A percentile compares a stretch with the other conserved stretches of the same genome.
Evolutionary conservation across 352 stramenopile species (phyloP).

Genomic region (Globisporangium sylvaticum): DNA sequence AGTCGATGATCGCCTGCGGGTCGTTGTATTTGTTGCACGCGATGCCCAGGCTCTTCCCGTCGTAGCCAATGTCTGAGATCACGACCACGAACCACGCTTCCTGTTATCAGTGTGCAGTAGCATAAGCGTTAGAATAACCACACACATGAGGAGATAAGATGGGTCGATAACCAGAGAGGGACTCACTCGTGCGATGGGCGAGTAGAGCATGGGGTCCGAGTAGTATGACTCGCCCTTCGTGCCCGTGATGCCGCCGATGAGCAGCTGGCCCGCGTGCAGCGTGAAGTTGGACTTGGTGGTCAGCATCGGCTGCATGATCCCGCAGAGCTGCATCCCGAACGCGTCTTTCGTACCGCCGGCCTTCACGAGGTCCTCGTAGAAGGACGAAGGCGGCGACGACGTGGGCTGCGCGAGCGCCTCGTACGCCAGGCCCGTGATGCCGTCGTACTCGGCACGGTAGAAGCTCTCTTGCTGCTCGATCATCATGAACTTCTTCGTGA

Average conservation of each 20-base stretch:
- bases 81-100: constrained; percentile 82
- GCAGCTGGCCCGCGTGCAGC: constrained; percentile 52
- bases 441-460: constrained; percentile 70
- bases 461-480: constrained; percentile 78
- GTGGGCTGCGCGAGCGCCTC: constrained; percentile 42
- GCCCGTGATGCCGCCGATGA: constrained; percentile 63
- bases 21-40: constrained; percentile 70
- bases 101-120: constrained; percentile 16
- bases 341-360: constrained; percentile 38
- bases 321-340: constrained; percentile 77
- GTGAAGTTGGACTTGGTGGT: constrained; percentile 37
- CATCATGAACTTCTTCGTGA: constrained; percentile 68
- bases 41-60: constrained; percentile 51
- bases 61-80: constrained; percentile 69
- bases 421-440: constrained; percentile 76
- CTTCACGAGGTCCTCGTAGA: constrained; percentile 53
- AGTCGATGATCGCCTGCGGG: constrained; percentile 78
- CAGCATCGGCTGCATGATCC: constrained; percentile 67
- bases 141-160: background rate
- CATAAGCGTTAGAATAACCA: background rate
- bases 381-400: constrained; percentile 30
- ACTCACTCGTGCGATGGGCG: constrained; percentile 56
- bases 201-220: constrained; percentile 69
- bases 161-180: background rate
- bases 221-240: constrained; percentile 56